Base-by-base conservation (phyloP, 2,329 filamentous ascomycete species). In the Ciborinia camelliae region DNA sequence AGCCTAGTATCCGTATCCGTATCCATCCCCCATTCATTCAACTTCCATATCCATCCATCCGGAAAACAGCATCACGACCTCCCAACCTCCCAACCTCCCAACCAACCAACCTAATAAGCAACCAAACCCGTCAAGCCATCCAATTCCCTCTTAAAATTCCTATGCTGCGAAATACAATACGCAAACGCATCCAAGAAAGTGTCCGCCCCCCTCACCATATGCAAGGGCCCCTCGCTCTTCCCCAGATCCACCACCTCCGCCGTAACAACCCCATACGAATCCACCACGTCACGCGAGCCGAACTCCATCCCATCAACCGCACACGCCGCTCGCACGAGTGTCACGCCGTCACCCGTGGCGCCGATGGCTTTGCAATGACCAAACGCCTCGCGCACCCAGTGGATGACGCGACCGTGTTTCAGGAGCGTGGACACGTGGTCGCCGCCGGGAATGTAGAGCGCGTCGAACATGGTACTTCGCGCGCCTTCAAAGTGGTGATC, bases 401-500 rank as follows among this genome's bases (percentile, higher is more conserved):
- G 88, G 1, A 90, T 73, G 0, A 89, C 89, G 23, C 90, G 87
- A 0, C 91, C 90, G 67, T 83, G 91, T 79, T 87, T 85, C 64
- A 82, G 78, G 0, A 95, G 82, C 0, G 85, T 86, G 61, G 83
- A 78, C 52, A 90, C 77, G 0, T 86, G 85, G 0, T 82, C 79
- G 1, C 91, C 91, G 1, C 90, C 90, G 0, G 90, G 90, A 3
- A 96, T 79, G 72, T 92, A 92, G 35, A 93, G 73, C 0, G 90
- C 87, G 73, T 95, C 91, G 68, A 94, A 94, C 81, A 95, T 86
- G 43, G 89, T 91, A 35, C 87, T 91, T 20, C 91, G 85, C 83
- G 90, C 87, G 0, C 90, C 91, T 70, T 93, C 89, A 58, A 94
- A 85, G 73, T 93, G 89, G 73, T 95, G 90, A 70, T 92, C 88